Base-by-base conservation (phyloP, 176 grass and related monocot genomes). In the Tuctoria greenei region DNA sequence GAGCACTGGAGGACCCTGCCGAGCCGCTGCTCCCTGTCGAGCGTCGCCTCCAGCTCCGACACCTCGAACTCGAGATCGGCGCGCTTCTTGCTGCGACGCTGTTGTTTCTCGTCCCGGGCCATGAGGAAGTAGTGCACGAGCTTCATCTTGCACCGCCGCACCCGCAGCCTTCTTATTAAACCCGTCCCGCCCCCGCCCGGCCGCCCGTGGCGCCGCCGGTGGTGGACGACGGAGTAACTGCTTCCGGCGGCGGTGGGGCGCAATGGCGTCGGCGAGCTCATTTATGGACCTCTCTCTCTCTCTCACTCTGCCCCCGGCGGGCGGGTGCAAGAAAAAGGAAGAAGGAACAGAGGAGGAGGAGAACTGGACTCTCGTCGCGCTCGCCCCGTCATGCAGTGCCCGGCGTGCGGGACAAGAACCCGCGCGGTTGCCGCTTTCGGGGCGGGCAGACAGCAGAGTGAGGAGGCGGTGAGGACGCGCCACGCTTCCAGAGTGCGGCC, bases 1-100 rank as follows among this genome's bases (percentile, higher is more conserved):
- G 91, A 89, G 64, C 84, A 98, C 26, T 86, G 76, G 16, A 92
- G 81, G 17, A 98, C 81, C 55, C 90, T 81, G 35, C 82, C 87
- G 58, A 98, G 83, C 49, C 76, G 86, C 86, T 86, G 64, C 81
- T 94, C 91, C 82, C 88, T 90, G 31, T 90, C 89, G 1, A 98
- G 80, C 61, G 63, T 81, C 27, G 70, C 77, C 82, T 94, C 82
- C 67, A 98, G 79, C 75, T 78, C 89, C 18, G 84, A 84, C 41
- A 98, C 85, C 89, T 98, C 86, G 40, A 86, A 26, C 87, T 94
- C 87, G 38, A 94, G 89, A 78, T 89, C 79, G 4, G 73, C 34
- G 41, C 84, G 84, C 81, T 68, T 85, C 81, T 68, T 85, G 37
- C 77, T 76, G 44, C 77, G 81, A 67, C 74, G 77, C 74, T 80